Conservation (phyloP, 306 rosid species). For the Prunus salicina region DNA sequence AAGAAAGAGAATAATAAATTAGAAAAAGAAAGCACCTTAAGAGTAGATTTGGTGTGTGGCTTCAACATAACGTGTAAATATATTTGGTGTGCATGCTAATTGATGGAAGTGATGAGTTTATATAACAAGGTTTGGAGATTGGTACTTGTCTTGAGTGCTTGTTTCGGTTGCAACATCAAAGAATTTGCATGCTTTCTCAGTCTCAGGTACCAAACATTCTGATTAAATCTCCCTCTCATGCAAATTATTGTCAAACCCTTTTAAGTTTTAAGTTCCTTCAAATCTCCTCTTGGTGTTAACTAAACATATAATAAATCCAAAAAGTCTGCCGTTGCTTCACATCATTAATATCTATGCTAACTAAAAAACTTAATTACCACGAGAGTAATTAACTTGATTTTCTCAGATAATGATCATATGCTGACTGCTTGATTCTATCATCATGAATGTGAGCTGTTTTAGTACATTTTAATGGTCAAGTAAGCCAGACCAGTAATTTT, state of each 20-base stretch:
- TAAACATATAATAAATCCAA: constrained; percentile 19
- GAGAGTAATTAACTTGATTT: too few species aligned
- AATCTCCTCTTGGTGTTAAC: constrained; percentile 39
- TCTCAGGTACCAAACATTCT: constrained; percentile 88
- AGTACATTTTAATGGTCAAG: neutral
- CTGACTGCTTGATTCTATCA: neutral
- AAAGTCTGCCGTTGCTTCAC: constrained; percentile 21
- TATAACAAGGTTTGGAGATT: constrained; percentile 19
- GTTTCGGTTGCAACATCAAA: constrained; percentile 81
- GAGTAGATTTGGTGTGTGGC: constrained; percentile 51
- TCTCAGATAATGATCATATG: neutral
- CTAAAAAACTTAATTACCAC: neutral
- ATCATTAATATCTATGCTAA: neutral
- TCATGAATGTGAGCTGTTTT: neutral
- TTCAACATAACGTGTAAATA: constrained; percentile 43
- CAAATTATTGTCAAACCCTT: constrained; percentile 41
- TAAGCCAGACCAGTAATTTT: too few species aligned
- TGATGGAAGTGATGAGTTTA: constrained; percentile 2
- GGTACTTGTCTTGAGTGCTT: constrained; percentile 44
- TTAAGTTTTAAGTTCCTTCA: constrained; percentile 50
- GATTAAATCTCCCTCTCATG: constrained; percentile 92
- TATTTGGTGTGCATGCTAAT: neutral
- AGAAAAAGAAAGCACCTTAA: constrained; percentile 37
- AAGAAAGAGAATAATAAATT: neutral
- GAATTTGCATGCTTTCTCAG: constrained; percentile 41